A percentile compares a stretch with the other conserved stretches of the same genome.
Evolutionary conservation across 2,329 filamentous ascomycete genomes (phyloP).

Genomic region (Fusarium pseudonygamai): DNA sequence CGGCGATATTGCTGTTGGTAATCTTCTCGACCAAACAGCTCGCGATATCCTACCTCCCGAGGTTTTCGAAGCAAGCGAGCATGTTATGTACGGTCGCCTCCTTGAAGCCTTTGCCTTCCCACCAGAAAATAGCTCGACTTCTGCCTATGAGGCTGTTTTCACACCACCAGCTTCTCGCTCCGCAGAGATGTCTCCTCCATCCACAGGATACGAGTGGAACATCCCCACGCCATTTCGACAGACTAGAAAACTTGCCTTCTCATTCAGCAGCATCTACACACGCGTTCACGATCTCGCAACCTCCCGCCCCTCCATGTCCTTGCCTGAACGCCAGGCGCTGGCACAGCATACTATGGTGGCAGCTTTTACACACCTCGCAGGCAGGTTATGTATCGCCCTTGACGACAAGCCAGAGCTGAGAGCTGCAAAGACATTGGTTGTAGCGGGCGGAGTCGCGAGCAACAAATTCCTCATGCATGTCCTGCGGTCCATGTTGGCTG

Average conservation of each 20-base stretch:
- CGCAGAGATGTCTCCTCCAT: slow-evolving; percentile 63
- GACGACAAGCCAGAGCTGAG: slow-evolving; percentile 44
- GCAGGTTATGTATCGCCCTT: slow-evolving; percentile 76
- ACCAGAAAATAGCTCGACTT: slow-evolving; percentile 1
- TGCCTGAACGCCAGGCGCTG: slow-evolving; percentile 72
- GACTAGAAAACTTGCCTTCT: slow-evolving; percentile 69
- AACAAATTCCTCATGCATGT: slow-evolving; percentile 82
- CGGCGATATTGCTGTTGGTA: slow-evolving; percentile 86
- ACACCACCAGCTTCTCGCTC: slow-evolving; percentile 63
- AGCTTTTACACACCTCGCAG: slow-evolving; percentile 87
- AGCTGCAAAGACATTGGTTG: slow-evolving; percentile 72
- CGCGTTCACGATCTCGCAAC: slow-evolving; percentile 57
- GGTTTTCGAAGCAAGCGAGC: slow-evolving; percentile 62
- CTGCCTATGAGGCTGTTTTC: slow-evolving; percentile 59
- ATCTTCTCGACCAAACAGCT: slow-evolving; percentile 88
- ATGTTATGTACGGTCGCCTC: slow-evolving; percentile 81
- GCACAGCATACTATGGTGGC: slow-evolving; percentile 80
- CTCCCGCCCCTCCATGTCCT: slow-evolving; percentile 53
- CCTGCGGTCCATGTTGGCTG: slow-evolving; percentile 64
- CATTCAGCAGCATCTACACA: slow-evolving; percentile 76
- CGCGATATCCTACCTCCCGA: slow-evolving; percentile 75
- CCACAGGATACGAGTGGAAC: slow-evolving; percentile 64
- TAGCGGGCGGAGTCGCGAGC: slow-evolving; percentile 90
- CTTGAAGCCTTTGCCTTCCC: slow-evolving; percentile 85
- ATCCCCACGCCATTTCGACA: slow-evolving; percentile 73